Conservation (phyloP, 306 rosid species). For the Parietaria judaica region DNA sequence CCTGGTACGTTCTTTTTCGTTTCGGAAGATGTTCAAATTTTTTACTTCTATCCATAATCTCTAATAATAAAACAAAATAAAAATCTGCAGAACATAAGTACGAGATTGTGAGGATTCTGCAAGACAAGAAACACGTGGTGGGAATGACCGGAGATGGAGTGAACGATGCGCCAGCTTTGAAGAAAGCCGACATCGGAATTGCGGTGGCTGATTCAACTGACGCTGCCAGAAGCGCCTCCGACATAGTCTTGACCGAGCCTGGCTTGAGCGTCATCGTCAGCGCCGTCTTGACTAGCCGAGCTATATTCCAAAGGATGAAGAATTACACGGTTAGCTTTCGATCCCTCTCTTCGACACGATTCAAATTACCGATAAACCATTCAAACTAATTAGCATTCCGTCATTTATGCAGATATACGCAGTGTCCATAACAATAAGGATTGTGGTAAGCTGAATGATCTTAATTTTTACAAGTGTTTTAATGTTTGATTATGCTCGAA, state of each 20-base stretch:
- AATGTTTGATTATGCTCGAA: not conserved
- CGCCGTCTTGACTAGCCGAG: conserved; percentile 78
- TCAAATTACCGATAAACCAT: conserved; percentile 9
- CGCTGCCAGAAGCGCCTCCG: conserved; percentile 83
- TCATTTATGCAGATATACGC: conserved; percentile 60
- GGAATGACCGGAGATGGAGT: conserved; percentile 97
- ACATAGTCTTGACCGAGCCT: conserved; percentile 79
- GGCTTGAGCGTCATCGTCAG: conserved; percentile 78
- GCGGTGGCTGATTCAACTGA: conserved; percentile 89
- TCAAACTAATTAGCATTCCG: conserved; percentile 9
- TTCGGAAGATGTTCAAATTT: no score
- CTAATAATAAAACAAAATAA: not conserved
- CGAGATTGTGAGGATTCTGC: conserved; percentile 73
- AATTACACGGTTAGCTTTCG: conserved; percentile 67
- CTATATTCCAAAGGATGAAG: conserved; percentile 89
- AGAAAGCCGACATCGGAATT: conserved; percentile 90
- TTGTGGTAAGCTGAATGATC: conserved; percentile 51
- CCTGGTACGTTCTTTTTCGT: conserved; percentile 38
- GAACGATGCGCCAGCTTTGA: conserved; percentile 83
- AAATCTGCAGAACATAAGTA: conserved; percentile 65
- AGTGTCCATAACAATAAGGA: conserved; percentile 82
- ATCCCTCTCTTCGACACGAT: conserved; percentile 13
- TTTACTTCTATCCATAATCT: not conserved
- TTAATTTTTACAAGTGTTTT: conserved; percentile 7
- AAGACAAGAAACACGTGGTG: conserved; percentile 73